A percentile compares a stretch with the other conserved stretches of the same genome.
Conservation (phyloP, 1,284 basidiomycete genomes). For the Pseudozyma flocculosa region DNA sequence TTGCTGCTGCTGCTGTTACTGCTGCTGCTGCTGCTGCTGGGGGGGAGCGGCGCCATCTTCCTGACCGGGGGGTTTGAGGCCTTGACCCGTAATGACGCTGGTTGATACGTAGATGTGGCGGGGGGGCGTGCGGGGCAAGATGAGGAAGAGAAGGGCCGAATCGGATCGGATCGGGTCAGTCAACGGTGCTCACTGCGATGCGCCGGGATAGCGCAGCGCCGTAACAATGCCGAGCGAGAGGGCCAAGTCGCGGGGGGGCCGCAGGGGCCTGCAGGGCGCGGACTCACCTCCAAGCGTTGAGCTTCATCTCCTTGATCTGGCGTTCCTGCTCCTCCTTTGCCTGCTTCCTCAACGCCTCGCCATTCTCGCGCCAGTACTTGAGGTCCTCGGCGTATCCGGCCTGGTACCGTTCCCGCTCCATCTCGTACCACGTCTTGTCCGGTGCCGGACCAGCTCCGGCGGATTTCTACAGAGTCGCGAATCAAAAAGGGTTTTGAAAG, state of each 20-base stretch:
- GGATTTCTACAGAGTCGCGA: no score
- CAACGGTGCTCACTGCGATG: no score
- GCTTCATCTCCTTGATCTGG: constrained; percentile 64
- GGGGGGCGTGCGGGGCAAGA: no score
- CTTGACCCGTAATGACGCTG: constrained; percentile 8
- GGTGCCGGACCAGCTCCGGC: constrained; percentile 4
- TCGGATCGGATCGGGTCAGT: no score
- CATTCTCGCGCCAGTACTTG: constrained; percentile 80
- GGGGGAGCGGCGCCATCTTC: constrained; percentile 1
- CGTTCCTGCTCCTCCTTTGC: constrained; percentile 80
- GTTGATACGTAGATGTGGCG: no score
- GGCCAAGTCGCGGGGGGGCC: no score
- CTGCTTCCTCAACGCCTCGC: constrained; percentile 74
- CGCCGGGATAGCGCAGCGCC: no score
- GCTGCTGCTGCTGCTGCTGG: no score
- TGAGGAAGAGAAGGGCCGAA: constrained; percentile 3
- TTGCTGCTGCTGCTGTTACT: no score
- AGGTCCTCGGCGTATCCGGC: constrained; percentile 80
- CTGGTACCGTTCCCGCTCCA: constrained; percentile 84
- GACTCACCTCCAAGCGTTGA: constrained; percentile 48
- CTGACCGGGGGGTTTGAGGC: constrained; percentile 6
- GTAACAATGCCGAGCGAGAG: no score
- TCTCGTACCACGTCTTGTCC: constrained; percentile 76
- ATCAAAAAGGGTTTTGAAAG: no score
- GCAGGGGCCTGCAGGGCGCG: no score